Percentiles rank a stretch among this genome's conserved stretches.
Evolutionary conservation across 1,284 basidiomycete genomes (phyloP).

Genomic region (Leccinum variabile): DNA sequence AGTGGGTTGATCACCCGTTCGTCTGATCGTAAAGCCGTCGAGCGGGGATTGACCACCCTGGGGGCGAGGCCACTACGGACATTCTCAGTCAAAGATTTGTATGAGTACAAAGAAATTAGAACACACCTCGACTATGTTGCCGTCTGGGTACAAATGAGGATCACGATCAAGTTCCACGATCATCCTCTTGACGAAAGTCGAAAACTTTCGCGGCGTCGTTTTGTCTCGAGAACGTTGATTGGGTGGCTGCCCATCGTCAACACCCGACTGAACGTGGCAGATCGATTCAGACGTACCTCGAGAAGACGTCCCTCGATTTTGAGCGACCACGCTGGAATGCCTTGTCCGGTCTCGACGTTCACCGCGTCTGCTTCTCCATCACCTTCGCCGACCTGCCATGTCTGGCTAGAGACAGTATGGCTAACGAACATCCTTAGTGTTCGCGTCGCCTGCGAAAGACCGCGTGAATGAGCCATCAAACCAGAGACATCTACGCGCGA

Average conservation of each 20-base stretch:
- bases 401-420: conserved; percentile 85
- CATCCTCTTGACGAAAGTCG: conserved; percentile 82
- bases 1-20: conserved; percentile 78
- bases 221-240: conserved; percentile 72
- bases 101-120: neutral
- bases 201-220: conserved; percentile 74
- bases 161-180: conserved; percentile 89
- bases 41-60: conserved; percentile 57
- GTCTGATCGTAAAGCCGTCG: conserved; percentile 88
- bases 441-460: conserved; percentile 64
- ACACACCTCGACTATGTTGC: conserved; percentile 72
- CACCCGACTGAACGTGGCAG: neutral
- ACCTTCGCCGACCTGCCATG: conserved; percentile 65
- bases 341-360: conserved; percentile 64
- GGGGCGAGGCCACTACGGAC: conserved; percentile 68
- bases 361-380: conserved; percentile 37
- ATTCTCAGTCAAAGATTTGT: neutral
- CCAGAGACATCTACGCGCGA: neutral
- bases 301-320: conserved; percentile 88
- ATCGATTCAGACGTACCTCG: conserved; percentile 49
- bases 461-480: conserved; percentile 4
- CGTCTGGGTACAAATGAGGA: conserved; percentile 78
- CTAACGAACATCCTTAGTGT: conserved; percentile 88
- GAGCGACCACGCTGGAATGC: conserved; percentile 88
- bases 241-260: conserved; percentile 41